Evolutionary conservation across 108 stramenopile species (phyloP).

Genomic region (Epipyxis sp.): DNA sequence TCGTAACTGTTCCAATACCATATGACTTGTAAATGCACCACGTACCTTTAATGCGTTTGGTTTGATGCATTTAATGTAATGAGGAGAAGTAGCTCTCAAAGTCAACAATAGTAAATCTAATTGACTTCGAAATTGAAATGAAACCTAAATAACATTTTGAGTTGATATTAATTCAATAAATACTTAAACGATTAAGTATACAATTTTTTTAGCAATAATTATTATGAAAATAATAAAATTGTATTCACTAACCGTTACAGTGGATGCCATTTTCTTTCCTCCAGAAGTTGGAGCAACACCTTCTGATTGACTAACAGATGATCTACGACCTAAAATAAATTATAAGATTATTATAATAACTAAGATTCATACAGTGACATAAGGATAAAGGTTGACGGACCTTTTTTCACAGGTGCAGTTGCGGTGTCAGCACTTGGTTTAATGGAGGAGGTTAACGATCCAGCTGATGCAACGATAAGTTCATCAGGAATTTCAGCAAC

Average conservation of each 20-base stretch:
- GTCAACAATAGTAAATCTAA: constrained; percentile 57
- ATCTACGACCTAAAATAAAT: not conserved
- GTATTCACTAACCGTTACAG: no score
- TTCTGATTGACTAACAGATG: no score
- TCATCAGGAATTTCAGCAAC: not conserved
- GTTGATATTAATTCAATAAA: no score
- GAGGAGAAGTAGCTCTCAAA: constrained; percentile 90
- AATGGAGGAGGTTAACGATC: not conserved
- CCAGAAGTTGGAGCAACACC: not conserved
- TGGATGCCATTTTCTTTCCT: not conserved
- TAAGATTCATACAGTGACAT: no score
- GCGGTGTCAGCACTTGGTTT: not conserved
- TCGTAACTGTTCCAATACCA: constrained; percentile 54
- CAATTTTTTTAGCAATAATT: no score
- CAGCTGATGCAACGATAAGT: not conserved
- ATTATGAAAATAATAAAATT: no score
- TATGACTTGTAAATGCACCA: constrained; percentile 36
- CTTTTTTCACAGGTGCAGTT: not conserved
- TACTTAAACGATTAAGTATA: no score
- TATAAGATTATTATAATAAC: no score
- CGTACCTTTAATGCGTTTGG: constrained; percentile 60
- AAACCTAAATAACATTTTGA: no score
- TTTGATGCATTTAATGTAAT: constrained; percentile 98
- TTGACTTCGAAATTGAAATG: constrained; percentile 62
- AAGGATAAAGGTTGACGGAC: not conserved